phyloP scores from a whole-genome alignment of 805 yeast species.

The Debaryomyces prosopidis region DNA sequence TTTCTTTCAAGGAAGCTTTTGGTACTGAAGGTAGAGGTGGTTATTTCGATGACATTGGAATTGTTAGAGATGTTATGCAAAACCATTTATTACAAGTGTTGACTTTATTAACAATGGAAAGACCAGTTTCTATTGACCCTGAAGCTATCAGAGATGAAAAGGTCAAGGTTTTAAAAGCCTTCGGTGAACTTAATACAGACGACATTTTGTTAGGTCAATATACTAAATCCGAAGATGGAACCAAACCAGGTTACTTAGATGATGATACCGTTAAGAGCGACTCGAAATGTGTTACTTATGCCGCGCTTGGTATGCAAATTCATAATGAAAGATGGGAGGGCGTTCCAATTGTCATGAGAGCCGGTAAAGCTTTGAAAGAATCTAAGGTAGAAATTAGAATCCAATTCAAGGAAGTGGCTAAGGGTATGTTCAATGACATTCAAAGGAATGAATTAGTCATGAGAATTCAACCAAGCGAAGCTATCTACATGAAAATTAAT shows the following conservation, averaged over 20 bases:
- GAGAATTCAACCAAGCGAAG: constrained; percentile 93
- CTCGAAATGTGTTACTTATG: constrained; percentile 89
- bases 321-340: constrained; percentile 98
- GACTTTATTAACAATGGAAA: constrained; percentile 91
- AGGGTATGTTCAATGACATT: constrained; percentile 77
- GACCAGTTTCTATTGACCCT: constrained; percentile 88
- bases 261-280: constrained; percentile 83
- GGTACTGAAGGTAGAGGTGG: constrained; percentile 99
- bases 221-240: constrained; percentile 77
- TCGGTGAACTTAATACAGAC: constrained; percentile 62
- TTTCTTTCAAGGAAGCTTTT: constrained; percentile 95
- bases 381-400: constrained; percentile 93
- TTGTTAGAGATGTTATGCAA: constrained; percentile 97
- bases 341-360: constrained; percentile 92
- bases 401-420: constrained; percentile 84
- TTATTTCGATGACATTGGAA: constrained; percentile 92
- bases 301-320: constrained; percentile 78
- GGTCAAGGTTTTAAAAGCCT: constrained; percentile 85
- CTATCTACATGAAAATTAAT: constrained; percentile 90
- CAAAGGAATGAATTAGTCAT: constrained; percentile 92
- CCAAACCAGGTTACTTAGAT: constrained; percentile 87
- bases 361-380: constrained; percentile 96
- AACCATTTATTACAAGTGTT: constrained; percentile 93
- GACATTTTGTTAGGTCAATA: constrained; percentile 89
- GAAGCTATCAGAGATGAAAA: constrained; percentile 96